Percentiles rank a stretch among this genome's conserved stretches.
phyloP scores from a whole-genome alignment of 257 asterid genomes.

The Cordia subcordata region DNA sequence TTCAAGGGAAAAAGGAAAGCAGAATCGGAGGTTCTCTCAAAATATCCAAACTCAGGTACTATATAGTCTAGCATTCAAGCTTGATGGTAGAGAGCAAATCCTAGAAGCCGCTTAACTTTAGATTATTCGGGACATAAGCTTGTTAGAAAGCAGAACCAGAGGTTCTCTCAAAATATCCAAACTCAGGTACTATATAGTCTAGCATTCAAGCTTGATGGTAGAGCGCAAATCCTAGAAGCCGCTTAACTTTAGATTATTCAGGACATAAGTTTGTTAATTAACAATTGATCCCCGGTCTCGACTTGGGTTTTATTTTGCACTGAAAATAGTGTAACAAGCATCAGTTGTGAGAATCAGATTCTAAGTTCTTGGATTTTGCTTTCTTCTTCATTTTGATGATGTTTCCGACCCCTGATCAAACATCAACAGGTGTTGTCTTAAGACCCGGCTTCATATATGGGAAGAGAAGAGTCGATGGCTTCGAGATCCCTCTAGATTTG shows the following conservation, averaged over 20 bases:
- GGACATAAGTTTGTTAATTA: no score
- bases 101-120: no score
- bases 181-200: slow-evolving; percentile 47
- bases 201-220: not conserved
- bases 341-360: no score
- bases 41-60: slow-evolving; percentile 80
- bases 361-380: no score
- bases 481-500: slow-evolving; percentile 84
- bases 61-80: not conserved
- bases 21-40: slow-evolving; percentile 89
- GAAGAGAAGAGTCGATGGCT: slow-evolving; percentile 74
- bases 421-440: slow-evolving; percentile 69
- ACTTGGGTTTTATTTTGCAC: no score
- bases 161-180: slow-evolving; percentile 84
- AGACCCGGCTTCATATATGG: slow-evolving; percentile 95
- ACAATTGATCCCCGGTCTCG: no score
- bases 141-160: slow-evolving; percentile 97
- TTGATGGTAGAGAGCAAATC: not conserved
- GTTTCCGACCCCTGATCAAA: slow-evolving; percentile 1
- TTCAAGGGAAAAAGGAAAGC: slow-evolving; percentile 97
- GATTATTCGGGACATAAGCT: no score
- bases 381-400: not conserved
- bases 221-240: no score
- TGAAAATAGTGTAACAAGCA: no score
- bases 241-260: no score